A percentile compares a stretch with the other conserved stretches of the same genome.
Evolutionary conservation across 2,329 filamentous ascomycete genomes (phyloP).

Genomic region (Aquanectria penicillioides): DNA sequence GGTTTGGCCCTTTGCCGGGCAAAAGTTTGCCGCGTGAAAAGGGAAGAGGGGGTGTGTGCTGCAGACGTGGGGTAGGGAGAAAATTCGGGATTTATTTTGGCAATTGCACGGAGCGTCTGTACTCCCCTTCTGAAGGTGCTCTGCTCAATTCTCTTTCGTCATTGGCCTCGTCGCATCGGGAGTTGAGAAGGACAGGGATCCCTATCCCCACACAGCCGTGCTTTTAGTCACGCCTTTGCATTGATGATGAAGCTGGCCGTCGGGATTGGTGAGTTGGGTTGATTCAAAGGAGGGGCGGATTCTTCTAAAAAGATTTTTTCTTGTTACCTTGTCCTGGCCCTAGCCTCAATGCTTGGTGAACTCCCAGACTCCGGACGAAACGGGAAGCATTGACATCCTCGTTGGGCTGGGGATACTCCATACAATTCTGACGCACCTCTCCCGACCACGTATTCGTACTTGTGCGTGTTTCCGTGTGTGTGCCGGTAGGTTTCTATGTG

Average conservation of each 20-base stretch:
- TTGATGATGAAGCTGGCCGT: constrained; percentile 27
- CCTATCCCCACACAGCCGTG: constrained; percentile 23
- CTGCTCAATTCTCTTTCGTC: background rate
- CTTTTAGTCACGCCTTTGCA: constrained; percentile 19
- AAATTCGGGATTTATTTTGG: constrained; percentile 7
- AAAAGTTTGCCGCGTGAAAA: background rate
- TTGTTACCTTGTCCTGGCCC: background rate
- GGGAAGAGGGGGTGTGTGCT: background rate
- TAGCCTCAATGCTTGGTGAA: constrained; percentile 1
- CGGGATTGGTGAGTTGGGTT: constrained; percentile 19
- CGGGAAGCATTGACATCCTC: background rate
- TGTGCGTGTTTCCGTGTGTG: too few relatives aligned
- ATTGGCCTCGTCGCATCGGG: constrained; percentile 25
- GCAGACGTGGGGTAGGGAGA: constrained; percentile 14
- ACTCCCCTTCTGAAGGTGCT: background rate
- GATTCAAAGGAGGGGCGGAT: constrained; percentile 4
- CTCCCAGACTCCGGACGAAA: constrained; percentile 12
- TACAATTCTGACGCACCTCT: constrained; percentile 9
- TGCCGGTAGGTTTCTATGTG: background rate
- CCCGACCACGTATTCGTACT: constrained; percentile 23
- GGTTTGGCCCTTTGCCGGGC: background rate
- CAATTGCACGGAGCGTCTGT: background rate
- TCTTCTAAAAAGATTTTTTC: background rate
- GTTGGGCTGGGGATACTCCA: constrained; percentile 10
- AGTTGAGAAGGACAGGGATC: background rate